Base-by-base conservation (phyloP, 148 eudicot genomes). In the Nepenthes gracilis region DNA sequence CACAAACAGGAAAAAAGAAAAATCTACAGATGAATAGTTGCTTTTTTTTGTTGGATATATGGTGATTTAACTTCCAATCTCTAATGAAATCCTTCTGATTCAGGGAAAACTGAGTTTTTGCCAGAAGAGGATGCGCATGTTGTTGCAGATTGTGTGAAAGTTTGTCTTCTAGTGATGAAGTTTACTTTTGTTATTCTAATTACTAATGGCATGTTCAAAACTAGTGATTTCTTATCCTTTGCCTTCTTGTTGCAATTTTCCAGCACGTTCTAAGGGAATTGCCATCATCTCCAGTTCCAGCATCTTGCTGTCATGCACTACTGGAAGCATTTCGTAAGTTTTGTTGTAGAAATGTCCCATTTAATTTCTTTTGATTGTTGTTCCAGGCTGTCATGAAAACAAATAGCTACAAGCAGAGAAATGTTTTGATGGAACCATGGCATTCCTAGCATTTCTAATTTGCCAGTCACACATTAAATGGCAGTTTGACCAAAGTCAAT, bases 211-310 rank as follows among this genome's bases (percentile, higher is more conserved):
- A 54, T 61, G 62, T 35, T 38, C 36, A 13, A 59, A n/a, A 47
- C 12, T 53, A 40, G 47, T 15, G n/a, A 45, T 61, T 58, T 35
- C 64, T 49, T 60, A 58, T 62, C 55, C 52, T 54, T 43, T 64
- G 33, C 53, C 38, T 67, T 62, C 36, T 59, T 65, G 63, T 23
- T 73, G 60, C 55, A 54, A 61, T 58, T 59, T 7, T 70, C 48
- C 81, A 93, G 96, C 86, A 86, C 77, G 77, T 86, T 65, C 68
- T 93, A 53, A 81, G 98, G 43, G 98, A 93, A 74, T 78, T 93
- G 64, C 96, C 98, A 60, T 93, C 98, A 60, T 84, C 95, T 65
- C 98, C 98, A 48, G 96, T 93, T 58, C 98, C 98, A 58, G 98
- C 98, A 72, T 80, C 98, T 64, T 93, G 98, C 78, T 93, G 98